Evolutionary conservation across 2,329 filamentous ascomycete species (phyloP).

Genomic region (Botrytis tulipae): DNA sequence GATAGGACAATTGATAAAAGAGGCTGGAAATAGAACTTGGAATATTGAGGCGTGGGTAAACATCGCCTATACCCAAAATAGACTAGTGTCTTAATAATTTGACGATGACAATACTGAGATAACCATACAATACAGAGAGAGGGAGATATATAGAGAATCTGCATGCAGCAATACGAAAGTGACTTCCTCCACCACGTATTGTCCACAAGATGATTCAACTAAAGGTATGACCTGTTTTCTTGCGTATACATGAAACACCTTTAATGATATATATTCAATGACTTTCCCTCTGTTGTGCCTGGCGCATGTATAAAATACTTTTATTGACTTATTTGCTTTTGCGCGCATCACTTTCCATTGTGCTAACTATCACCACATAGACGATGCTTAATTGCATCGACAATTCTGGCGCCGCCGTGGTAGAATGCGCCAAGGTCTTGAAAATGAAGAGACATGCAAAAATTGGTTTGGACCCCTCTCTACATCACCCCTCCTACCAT

Average conservation of each 20-base stretch:
- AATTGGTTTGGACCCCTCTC: conserved; percentile 64
- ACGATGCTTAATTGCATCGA: conserved; percentile 99
- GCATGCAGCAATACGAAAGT: conserved; percentile 18
- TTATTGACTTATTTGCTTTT: not conserved
- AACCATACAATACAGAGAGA: not conserved
- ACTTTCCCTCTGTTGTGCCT: not conserved
- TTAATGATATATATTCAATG: not conserved
- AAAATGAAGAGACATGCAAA: conserved; percentile 85
- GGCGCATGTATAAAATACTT: conserved; percentile 3
- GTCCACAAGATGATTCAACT: conserved; percentile 79
- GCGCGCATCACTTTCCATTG: not conserved
- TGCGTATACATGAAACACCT: not conserved
- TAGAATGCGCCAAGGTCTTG: conserved; percentile 92
- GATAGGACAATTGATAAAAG: conserved; percentile 5
- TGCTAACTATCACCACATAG: conserved; percentile 47
- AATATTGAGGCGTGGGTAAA: conserved; percentile 16
- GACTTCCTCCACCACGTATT: conserved; percentile 22
- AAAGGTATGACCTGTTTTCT: conserved; percentile 55
- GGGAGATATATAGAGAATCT: not conserved
- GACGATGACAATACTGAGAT: conserved; percentile 9
- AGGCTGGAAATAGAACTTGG: conserved; percentile 17
- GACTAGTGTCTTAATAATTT: conserved; percentile 18
- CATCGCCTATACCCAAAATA: conserved; percentile 8
- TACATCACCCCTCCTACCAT: conserved; percentile 1
- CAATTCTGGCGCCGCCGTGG: conserved; percentile 92